Percentiles rank a stretch among this genome's conserved stretches.
Evolutionary conservation across 2,329 filamentous ascomycete genomes (phyloP).

Genomic region (Aspergillus neoniger): DNA sequence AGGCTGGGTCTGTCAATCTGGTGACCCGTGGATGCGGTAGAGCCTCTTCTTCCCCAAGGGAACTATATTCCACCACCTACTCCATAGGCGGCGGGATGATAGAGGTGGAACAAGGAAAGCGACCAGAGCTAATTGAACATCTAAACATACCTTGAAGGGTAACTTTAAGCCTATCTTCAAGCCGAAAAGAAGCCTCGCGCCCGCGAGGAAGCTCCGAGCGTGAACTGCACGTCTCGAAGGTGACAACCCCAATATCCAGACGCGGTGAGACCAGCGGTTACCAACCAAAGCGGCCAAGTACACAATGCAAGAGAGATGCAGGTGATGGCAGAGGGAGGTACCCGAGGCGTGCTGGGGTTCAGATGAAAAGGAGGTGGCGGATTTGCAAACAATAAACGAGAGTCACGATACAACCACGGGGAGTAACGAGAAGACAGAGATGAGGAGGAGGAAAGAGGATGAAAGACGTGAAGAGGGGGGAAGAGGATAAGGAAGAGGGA

Average conservation of each 20-base stretch:
- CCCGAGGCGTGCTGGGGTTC: not conserved
- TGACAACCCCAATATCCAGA: slow-evolving; percentile 8
- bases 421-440: not conserved
- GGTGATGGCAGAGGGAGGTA: not conserved
- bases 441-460: slow-evolving; percentile 8
- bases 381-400: not conserved
- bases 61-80: not conserved
- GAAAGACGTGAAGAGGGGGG: slow-evolving; percentile 16
- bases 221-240: slow-evolving; percentile 18
- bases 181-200: slow-evolving; percentile 15
- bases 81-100: not conserved
- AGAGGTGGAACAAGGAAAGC: not conserved
- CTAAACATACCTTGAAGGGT: not conserved
- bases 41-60: not conserved
- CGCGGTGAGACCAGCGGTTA: slow-evolving; percentile 14
- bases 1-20: slow-evolving; percentile 1
- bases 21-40: not conserved
- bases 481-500: slow-evolving; percentile 14
- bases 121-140: not conserved
- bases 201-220: slow-evolving; percentile 20
- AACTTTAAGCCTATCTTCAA: not conserved
- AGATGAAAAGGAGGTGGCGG: not conserved
- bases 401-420: not conserved
- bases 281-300: not conserved
- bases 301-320: not conserved